Conservation (phyloP, 805 yeast genomes). For the Wickerhamomyces canadensis region DNA sequence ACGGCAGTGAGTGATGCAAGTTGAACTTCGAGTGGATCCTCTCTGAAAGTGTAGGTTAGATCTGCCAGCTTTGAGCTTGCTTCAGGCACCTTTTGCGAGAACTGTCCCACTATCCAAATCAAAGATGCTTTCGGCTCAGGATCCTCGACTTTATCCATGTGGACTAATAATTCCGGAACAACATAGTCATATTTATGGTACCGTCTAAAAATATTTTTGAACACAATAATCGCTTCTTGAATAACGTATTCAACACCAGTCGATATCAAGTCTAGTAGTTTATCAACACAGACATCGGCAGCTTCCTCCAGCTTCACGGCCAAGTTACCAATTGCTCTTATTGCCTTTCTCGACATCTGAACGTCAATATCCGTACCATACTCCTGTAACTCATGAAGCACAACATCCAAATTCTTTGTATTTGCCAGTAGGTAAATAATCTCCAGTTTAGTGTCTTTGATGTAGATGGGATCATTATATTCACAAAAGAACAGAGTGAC, state of each 20-base stretch:
- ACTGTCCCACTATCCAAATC: slow-evolving; percentile 82
- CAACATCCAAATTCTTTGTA: slow-evolving; percentile 50
- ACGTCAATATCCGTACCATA: slow-evolving; percentile 85
- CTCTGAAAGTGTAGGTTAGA: slow-evolving; percentile 42
- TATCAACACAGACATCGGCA: slow-evolving; percentile 58
- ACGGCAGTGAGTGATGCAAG: slow-evolving; percentile 67
- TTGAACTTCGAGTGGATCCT: slow-evolving; percentile 72
- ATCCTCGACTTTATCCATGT: slow-evolving; percentile 55
- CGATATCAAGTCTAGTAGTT: slow-evolving; percentile 51
- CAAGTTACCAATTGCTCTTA: slow-evolving; percentile 83
- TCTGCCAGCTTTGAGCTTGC: slow-evolving; percentile 36
- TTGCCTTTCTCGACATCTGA: slow-evolving; percentile 81
- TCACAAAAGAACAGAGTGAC: slow-evolving; percentile 79
- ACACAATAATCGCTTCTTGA: slow-evolving; percentile 74
- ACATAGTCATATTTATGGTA: slow-evolving; percentile 57
- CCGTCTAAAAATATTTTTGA: slow-evolving; percentile 69
- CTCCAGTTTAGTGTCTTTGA: slow-evolving; percentile 86
- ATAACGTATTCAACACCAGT: slow-evolving; percentile 68
- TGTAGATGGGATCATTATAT: slow-evolving; percentile 79
- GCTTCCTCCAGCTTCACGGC: slow-evolving; percentile 69
- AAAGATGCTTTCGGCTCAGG: slow-evolving; percentile 74
- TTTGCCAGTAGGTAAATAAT: slow-evolving; percentile 76
- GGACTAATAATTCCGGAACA: slow-evolving; percentile 35
- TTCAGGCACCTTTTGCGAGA: slow-evolving; percentile 42
- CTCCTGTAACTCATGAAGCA: slow-evolving; percentile 72